Evolutionary conservation across 257 asterid genomes (phyloP), one percentile per base, ranked within the genome.

Genomic region (Nicotiana paniculata): DNA sequence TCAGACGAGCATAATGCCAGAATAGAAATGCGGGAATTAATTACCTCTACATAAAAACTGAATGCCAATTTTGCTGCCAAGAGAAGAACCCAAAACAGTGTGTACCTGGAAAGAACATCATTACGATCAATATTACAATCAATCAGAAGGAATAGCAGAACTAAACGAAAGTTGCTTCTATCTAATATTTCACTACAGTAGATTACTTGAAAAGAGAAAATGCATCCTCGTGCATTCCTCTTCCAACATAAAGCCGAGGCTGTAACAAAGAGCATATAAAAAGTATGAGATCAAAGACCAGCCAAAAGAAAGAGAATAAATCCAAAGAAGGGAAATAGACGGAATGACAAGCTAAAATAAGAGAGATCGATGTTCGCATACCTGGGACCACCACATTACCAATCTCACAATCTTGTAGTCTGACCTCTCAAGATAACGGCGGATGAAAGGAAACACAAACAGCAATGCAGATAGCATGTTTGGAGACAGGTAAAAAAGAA

Each of bases 301-400:
- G 78, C 74, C 46, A 81, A 75, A 80, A 35, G 62, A 21, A 72
- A 30, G 77, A 78, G n/a, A 72, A 66, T 11, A 67, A 35, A 72
- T 61, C 33, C 76, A 67, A 72, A 55, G 59, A 75, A 74, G 75
- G 79, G 78, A 79, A 28, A 28, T 62, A 53, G 28, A 63, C 10
- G 51, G 39, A 65, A 79, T 77, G 43, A 65, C 81, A 83, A 82
- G 18, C 77, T 37, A 81, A 18, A 58, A 69, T 79, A 68, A 77
- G 43, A 57, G 69, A 77, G 81, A 43, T 7, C 11, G 48, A 80
- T 39, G 69, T 26, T 72, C 48, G 33, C 82, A 65, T 88, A 96
- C 99, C 98, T 96, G 99, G 43, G 99, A 93, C 99, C 99, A 96
- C 99, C 99, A 96, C 99, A 96, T 94, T 90, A 93, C 91, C 74